Base-by-base conservation (phyloP, 2,329 filamentous ascomycete genomes). In the Diplodia corticola region DNA sequence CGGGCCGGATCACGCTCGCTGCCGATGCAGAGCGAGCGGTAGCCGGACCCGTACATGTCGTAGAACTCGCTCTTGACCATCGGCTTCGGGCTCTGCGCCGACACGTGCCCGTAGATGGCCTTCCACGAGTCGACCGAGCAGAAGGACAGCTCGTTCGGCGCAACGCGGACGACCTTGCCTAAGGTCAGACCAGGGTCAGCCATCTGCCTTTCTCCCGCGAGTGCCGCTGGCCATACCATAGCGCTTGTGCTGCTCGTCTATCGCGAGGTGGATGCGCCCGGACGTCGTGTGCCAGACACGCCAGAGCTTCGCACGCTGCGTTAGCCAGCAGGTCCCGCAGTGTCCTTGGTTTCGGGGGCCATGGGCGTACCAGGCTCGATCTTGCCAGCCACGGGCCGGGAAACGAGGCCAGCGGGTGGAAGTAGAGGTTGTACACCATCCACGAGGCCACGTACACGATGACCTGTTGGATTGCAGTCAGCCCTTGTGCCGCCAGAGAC, bases 61-160 rank as follows among this genome's bases (percentile, higher is more conserved):
- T 67, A 66, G 5, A 68, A 71, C 57, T 77, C 69, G 24, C 78
- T 77, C 33, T 74, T 74, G 37, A 71, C 26, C 22, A 26, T 51
- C 6, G 70, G 15, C 26, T 44, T 50, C 15, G 71, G 64, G 1
- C 73, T 72, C 73, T 28, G 73, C 66, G 12, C 73, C 72, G 68
- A 75, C 70, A 2, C 74, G 54, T 68, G 68, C 20, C 77, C 73
- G 55, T 76, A 75, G 9, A 77, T 77, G 51, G 74, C 74, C 15
- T 64, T 50, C 75, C 77, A 81, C 2, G 79, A 78, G 2, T 81
- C 78, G 13, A 71, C 77, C 3, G 77, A 76, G 60, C 74, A 80
- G 71, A 81, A 81, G 1, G 79, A 80, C 0, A 81, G 64, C 65
- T 82, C 78, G 26, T 75, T 76, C 0, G 80, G 80, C 0, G 74